Base-by-base conservation (phyloP, 257 asterid genomes). In the Cordia subcordata region DNA sequence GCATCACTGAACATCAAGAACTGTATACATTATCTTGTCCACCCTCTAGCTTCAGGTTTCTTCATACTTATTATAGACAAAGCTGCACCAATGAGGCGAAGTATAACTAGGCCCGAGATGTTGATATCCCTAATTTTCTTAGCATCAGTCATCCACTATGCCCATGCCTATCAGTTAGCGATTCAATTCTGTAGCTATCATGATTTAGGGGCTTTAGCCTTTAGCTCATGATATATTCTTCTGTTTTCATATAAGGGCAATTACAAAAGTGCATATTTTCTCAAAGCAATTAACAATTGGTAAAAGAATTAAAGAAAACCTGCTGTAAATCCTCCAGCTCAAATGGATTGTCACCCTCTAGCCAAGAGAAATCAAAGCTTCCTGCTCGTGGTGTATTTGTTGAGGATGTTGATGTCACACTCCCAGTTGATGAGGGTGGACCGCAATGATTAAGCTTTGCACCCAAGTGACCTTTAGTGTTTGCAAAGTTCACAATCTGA, bases 351-450 rank as follows among this genome's bases (percentile, higher is more conserved):
- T 65, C 85, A 58, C 81, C 84, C 62, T 88, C 96, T 64, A 82
- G 73, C 95, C 89, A 85, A 71, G 79, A 77, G 55, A 71, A 68
- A 61, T 91, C 98, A 50, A 83, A 68, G 74, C 75, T 91, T 72
- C 88, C 92, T 22, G 92, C 85, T 59, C 77, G 75, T n/a, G 96
- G 98, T 60, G 96, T 91, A 68, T 82, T 85, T 67, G 96, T 77
- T 45, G 98, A 86, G 55, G 98, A 86, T 39, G 83, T 72, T 40
- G 98, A 81, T 38, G 94, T 75, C 88, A 87, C 75, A 82, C 98
- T 91, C 64, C 94, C 95, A 62, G 79, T 84, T 52, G 96, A 88
- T 38, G 98, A 88, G 57, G 96, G 94, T 40, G 98, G 89, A 50
- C 91, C 91, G 69, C 82, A 75, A 20, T 76, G 86, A 75, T 76